A percentile compares a stretch with the other conserved stretches of the same genome.
phyloP scores from a whole-genome alignment of 345 rosid species.

The Excoecaria agallocha region DNA sequence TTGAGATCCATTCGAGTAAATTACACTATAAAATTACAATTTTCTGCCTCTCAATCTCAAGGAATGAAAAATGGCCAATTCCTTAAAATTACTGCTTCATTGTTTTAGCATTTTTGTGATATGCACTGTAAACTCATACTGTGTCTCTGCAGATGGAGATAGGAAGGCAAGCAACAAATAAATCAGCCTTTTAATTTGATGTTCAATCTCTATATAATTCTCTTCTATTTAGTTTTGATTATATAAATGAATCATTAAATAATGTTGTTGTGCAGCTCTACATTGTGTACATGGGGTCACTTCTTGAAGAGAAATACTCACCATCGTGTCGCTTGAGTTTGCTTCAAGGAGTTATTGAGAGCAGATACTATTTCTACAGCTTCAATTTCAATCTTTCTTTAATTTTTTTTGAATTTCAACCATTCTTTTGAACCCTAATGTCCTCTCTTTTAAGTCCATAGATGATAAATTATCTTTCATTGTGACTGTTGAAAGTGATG shows the following conservation, averaged over 20 bases:
- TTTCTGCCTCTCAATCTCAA: background rate
- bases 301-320: slow-evolving; percentile 21
- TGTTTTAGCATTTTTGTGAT: background rate
- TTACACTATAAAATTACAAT: background rate
- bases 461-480: no score
- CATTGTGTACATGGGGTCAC: slow-evolving; percentile 48
- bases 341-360: slow-evolving; percentile 18
- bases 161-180: background rate
- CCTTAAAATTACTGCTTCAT: background rate
- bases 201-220: no score
- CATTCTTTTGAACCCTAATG: no score
- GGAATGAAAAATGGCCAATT: background rate
- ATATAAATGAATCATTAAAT: background rate
- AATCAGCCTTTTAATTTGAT: background rate
- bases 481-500: no score
- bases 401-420: background rate
- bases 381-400: background rate
- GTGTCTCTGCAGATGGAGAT: background rate
- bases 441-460: no score
- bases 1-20: background rate
- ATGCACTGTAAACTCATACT: background rate
- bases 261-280: slow-evolving; percentile 19
- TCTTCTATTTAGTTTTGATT: background rate
- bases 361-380: slow-evolving; percentile 6
- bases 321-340: slow-evolving; percentile 26